Evolutionary conservation across 805 yeast species (phyloP).

Genomic region (Myxozyma mucilagina): DNA sequence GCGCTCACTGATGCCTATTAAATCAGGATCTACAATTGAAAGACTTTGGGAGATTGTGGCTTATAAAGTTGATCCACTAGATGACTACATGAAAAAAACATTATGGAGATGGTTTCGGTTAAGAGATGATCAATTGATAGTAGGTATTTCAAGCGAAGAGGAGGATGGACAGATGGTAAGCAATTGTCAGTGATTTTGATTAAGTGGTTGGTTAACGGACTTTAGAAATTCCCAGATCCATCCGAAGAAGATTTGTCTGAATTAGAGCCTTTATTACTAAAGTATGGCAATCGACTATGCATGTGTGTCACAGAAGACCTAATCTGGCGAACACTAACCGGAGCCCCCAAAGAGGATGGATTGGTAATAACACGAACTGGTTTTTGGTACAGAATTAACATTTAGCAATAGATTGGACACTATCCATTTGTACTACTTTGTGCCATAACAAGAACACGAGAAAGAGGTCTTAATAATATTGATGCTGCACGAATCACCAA

Average conservation of each 20-base stretch:
- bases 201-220: constrained; percentile 37
- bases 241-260: constrained; percentile 19
- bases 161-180: constrained; percentile 13
- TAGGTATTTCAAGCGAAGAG: constrained; percentile 17
- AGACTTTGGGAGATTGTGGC: constrained; percentile 36
- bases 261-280: constrained; percentile 11
- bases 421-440: constrained; percentile 45
- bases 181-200: background rate
- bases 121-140: constrained; percentile 29
- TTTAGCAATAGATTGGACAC: constrained; percentile 35
- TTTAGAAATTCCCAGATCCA: constrained; percentile 4
- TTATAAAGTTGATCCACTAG: constrained; percentile 29
- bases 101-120: constrained; percentile 38
- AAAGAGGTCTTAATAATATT: constrained; percentile 41
- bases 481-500: constrained; percentile 42
- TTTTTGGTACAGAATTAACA: background rate
- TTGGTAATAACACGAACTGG: constrained; percentile 17
- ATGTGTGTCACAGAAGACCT: constrained; percentile 39
- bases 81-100: constrained; percentile 29
- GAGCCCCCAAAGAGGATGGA: constrained; percentile 37
- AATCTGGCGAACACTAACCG: constrained; percentile 43
- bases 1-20: background rate
- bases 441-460: constrained; percentile 44
- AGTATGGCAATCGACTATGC: constrained; percentile 25
- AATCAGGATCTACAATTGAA: constrained; percentile 34